These are phyloP conservation scores for Cyphellophora europaea DNA, from an alignment of 2,329 filamentous ascomycete species.

Conservation along the genomic window DNA sequence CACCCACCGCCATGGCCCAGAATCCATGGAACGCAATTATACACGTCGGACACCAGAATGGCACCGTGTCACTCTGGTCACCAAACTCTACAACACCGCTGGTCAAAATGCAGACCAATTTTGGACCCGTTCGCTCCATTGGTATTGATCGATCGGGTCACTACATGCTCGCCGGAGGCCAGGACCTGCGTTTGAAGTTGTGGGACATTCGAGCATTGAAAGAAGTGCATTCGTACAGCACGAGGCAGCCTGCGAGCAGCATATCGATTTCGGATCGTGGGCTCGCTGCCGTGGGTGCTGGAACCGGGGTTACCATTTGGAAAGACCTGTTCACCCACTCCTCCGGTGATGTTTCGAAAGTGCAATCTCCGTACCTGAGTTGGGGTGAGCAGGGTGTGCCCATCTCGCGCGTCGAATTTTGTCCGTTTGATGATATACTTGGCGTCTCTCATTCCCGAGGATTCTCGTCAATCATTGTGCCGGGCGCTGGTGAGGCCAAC, in stretches of 20 bases:
- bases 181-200: slow-evolving; percentile 84
- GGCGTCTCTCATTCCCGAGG: slow-evolving; percentile 76
- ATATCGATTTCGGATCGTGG: slow-evolving; percentile 83
- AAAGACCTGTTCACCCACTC: slow-evolving; percentile 76
- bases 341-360: slow-evolving; percentile 61
- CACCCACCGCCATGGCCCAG: slow-evolving; percentile 72
- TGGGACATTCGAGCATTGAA: slow-evolving; percentile 95
- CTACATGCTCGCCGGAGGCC: slow-evolving; percentile 91
- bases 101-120: slow-evolving; percentile 84
- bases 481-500: slow-evolving; percentile 93
- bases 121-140: slow-evolving; percentile 75
- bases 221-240: slow-evolving; percentile 82
- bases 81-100: slow-evolving; percentile 79
- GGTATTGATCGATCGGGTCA: slow-evolving; percentile 81
- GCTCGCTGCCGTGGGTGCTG: slow-evolving; percentile 82
- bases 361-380: slow-evolving; percentile 81
- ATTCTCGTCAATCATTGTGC: slow-evolving; percentile 82
- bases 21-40: slow-evolving; percentile 90
- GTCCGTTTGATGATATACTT: slow-evolving; percentile 87
- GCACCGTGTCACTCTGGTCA: slow-evolving; percentile 90
- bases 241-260: slow-evolving; percentile 70
- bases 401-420: slow-evolving; percentile 79
- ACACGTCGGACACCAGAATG: slow-evolving; percentile 90
- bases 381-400: slow-evolving; percentile 72
- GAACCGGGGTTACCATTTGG: slow-evolving; percentile 84